Percentiles rank a stretch among this genome's conserved stretches.
Evolutionary conservation across 257 asterid species (phyloP).

Genomic region (Osmanthus fragrans): DNA sequence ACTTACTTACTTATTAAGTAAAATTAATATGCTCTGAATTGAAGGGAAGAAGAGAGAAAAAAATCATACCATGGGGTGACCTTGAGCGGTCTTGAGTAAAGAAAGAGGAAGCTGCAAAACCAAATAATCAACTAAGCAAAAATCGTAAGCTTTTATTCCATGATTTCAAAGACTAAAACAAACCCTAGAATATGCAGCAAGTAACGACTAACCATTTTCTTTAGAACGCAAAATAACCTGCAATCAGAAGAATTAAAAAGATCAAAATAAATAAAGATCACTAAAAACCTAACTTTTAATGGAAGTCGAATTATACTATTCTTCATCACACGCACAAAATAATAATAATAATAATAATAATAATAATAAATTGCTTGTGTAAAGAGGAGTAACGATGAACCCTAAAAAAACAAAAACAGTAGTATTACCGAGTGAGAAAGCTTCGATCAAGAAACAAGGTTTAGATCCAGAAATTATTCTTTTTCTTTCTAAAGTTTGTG

Average conservation of each 20-base stretch:
- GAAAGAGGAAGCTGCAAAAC: conserved; percentile 82
- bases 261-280: neutral
- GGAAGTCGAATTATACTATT: neutral
- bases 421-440: neutral
- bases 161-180: conserved; percentile 3
- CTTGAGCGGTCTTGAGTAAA: conserved; percentile 92
- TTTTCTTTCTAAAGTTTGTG: neutral
- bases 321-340: too few relatives aligned
- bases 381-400: neutral
- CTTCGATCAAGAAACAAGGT: neutral
- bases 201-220: conserved; percentile 35
- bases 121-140: conserved; percentile 12
- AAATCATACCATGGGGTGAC: conserved; percentile 85
- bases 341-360: too few relatives aligned
- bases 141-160: neutral
- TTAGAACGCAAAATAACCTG: neutral
- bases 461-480: neutral
- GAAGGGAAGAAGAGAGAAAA: neutral
- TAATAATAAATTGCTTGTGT: neutral
- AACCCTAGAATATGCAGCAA: conserved; percentile 27
- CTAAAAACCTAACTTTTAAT: neutral
- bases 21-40: neutral
- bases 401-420: neutral
- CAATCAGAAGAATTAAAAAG: neutral
- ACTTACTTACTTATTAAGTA: neutral